These are phyloP conservation scores for Flaveria linearis DNA, from an alignment of 129 eudicot species.

Conservation along the genomic window DNA sequence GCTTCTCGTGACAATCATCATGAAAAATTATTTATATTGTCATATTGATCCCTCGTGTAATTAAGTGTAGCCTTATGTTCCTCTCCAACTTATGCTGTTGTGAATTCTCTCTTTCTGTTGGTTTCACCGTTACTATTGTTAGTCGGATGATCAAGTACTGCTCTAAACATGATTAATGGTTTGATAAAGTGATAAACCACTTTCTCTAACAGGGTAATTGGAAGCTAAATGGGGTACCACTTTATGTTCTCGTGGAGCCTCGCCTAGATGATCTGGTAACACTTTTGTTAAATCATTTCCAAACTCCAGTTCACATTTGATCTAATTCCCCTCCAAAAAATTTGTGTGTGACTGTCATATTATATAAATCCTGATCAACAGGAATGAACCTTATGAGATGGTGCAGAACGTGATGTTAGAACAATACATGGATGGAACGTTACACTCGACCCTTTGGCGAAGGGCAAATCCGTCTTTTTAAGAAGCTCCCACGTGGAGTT, in stretches of 20 bases:
- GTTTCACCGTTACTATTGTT: no score
- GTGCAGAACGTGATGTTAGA: constrained; percentile 9
- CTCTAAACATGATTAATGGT: no score
- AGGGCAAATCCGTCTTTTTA: constrained; percentile 16
- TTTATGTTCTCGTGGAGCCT: constrained; percentile 90
- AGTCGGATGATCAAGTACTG: no score
- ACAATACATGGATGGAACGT: constrained; percentile 14
- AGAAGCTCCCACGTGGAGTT: neutral
- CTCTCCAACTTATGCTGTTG: no score
- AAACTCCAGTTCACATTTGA: neutral
- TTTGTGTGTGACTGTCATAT: neutral
- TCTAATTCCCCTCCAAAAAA: neutral
- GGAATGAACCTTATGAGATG: constrained; percentile 26
- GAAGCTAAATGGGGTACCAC: constrained; percentile 68
- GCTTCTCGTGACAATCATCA: no score
- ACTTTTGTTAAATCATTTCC: neutral
- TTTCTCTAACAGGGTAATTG: constrained; percentile 53
- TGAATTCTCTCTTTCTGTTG: no score
- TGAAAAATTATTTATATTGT: no score
- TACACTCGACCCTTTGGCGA: constrained; percentile 15
- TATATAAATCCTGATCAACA: constrained; percentile 14
- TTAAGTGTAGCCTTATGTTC: no score
- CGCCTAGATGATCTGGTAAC: constrained; percentile 55
- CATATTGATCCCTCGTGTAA: no score
- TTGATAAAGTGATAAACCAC: neutral